Base-by-base conservation (phyloP, 768 basidiomycete species). In the Kwoniella sp. region DNA sequence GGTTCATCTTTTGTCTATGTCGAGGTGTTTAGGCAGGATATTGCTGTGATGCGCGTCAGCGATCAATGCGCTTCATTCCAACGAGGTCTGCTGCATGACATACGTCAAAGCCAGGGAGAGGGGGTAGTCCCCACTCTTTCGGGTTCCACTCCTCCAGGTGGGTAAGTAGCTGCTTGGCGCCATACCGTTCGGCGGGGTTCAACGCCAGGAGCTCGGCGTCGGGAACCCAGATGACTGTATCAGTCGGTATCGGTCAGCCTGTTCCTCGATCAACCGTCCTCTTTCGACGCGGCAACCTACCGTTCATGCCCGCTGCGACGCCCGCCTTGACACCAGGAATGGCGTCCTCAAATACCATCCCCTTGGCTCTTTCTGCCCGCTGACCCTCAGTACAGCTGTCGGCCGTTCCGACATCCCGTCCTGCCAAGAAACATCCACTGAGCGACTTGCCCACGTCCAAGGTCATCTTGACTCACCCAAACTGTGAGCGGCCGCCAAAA, bases 261-360 rank as follows among this genome's bases (percentile, higher is more conserved):
- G n/a, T n/a, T n/a, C n/a, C n/a, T n/a, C n/a, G n/a, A n/a, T n/a
- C n/a, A 33, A 33, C n/a, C 32, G 32, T 33, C 32, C 10, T 10
- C n/a, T 10, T 33, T n/a, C 32, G 10, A 33, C 32, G 32, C n/a
- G 10, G 10, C 32, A 33, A 61, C 65, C 50, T 36, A 67, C 69
- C 69, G 44, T 66, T 65, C 72, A 73, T 73, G 12, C 72, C 72
- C 26, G 72, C 72, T 42, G 66, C 57, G 12, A 73, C 62, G 22
- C 72, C 72, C 4, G 70, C 70, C 38, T 61, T 58, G 12, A 65
- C 60, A n/a, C 72, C 72, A 61, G 62, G 68, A 11, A 63, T 38
- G 45, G 70, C 72, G 57, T 73, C 72, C 48, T 73, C 72, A 48
- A 71, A 73, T 2, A 73, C 69, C 14, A 73, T 41, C 14, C 64